Evolutionary conservation across 306 rosid genomes (phyloP).

Genomic region (Clitoria ternatea): DNA sequence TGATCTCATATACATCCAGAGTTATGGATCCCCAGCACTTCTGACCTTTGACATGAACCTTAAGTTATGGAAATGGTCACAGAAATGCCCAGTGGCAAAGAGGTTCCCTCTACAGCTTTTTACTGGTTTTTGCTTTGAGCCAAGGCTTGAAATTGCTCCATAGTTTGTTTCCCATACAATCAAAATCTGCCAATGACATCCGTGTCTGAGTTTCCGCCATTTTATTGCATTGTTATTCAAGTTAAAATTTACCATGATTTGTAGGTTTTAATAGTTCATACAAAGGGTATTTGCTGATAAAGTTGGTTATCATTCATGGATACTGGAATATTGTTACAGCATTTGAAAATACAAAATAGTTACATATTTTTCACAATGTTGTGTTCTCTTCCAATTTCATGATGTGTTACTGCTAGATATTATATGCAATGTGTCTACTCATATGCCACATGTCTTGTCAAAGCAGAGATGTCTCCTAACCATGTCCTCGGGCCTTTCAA

Average conservation of each 20-base stretch:
- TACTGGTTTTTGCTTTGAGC: constrained; percentile 93
- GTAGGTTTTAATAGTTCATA: constrained; percentile 34
- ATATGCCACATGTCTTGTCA: background rate
- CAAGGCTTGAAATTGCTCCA: constrained; percentile 83
- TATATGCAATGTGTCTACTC: background rate
- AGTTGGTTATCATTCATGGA: constrained; percentile 54
- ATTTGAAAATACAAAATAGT: constrained; percentile 37
- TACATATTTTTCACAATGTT: constrained; percentile 3
- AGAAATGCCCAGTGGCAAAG: constrained; percentile 83
- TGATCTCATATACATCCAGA: constrained; percentile 79
- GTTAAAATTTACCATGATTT: constrained; percentile 33
- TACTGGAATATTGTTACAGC: constrained; percentile 47
- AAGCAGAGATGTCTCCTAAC: too few species aligned
- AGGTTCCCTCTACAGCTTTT: constrained; percentile 91
- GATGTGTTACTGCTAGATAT: background rate
- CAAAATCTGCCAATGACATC: constrained; percentile 25
- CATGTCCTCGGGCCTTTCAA: too few species aligned
- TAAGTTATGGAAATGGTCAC: constrained; percentile 93
- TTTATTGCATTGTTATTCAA: constrained; percentile 25
- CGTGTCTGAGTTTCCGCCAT: constrained; percentile 22
- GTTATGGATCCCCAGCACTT: constrained; percentile 91
- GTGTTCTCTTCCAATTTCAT: too few species aligned
- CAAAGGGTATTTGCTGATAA: constrained; percentile 54
- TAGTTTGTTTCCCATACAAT: constrained; percentile 34
- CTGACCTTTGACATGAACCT: constrained; percentile 66